phyloP scores from a whole-genome alignment of 2,329 filamentous ascomycete genomes.

The Fusarium pseudoanthophilum region DNA sequence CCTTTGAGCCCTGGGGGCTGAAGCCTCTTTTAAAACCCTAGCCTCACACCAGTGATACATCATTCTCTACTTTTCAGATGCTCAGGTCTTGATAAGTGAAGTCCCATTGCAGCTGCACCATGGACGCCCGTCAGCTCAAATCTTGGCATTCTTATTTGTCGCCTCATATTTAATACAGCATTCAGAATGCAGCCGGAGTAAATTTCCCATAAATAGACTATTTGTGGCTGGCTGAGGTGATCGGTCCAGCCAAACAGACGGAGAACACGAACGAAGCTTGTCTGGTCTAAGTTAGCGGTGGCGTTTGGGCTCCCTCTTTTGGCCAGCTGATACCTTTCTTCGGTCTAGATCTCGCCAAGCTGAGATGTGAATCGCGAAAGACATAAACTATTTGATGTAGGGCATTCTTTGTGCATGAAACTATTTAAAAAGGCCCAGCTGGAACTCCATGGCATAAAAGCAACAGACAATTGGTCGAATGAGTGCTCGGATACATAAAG shows the following conservation, averaged over 20 bases:
- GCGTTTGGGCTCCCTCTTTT: not conserved
- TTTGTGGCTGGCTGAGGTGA: not conserved
- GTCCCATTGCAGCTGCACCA: too few relatives aligned
- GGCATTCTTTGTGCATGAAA: not conserved
- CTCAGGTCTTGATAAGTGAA: not conserved
- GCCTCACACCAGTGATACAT: too few relatives aligned
- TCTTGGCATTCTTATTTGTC: not conserved
- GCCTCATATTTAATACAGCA: too few relatives aligned
- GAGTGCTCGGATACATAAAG: not conserved
- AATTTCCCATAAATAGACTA: not conserved
- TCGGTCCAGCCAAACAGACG: not conserved
- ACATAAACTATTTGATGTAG: not conserved
- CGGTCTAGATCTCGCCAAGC: not conserved
- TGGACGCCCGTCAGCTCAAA: too few relatives aligned
- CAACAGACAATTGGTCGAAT: not conserved
- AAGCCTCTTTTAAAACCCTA: too few relatives aligned
- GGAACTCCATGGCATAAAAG: not conserved
- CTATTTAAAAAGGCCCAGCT: not conserved
- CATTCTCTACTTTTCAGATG: not conserved
- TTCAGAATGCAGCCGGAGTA: rapidly evolving
- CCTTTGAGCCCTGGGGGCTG: too few relatives aligned
- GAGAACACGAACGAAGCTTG: not conserved
- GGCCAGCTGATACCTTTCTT: not conserved
- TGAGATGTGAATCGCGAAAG: not conserved
- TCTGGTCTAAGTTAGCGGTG: not conserved